Evolutionary conservation across 169 alveolate genomes (phyloP).

Genomic region (Babesia sp.): DNA sequence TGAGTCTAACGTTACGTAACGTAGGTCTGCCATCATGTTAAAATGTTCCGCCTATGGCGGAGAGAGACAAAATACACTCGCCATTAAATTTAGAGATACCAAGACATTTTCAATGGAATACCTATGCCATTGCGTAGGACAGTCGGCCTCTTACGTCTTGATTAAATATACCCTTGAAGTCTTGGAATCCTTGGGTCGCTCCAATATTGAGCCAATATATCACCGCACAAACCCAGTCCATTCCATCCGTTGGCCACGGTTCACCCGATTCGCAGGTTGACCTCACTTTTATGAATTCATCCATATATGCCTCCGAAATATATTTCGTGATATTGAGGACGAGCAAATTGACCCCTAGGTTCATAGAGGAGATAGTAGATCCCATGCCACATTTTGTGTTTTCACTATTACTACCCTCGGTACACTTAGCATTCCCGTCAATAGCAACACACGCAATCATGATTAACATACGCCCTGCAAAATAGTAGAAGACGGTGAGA

Average conservation of each 20-base stretch:
- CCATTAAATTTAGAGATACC: too few species aligned
- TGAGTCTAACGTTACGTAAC: too few species aligned
- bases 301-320: conserved; percentile 26
- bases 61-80: too few species aligned
- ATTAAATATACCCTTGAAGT: neutral
- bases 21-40: too few species aligned
- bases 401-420: neutral
- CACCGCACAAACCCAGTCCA: neutral
- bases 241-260: conserved; percentile 39
- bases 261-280: neutral
- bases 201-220: conserved; percentile 12
- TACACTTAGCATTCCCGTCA: conserved; percentile 10
- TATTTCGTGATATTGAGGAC: conserved; percentile 12
- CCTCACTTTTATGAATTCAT: neutral
- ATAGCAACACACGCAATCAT: neutral
- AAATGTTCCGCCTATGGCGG: too few species aligned
- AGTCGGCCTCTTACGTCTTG: neutral
- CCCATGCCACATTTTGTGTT: neutral
- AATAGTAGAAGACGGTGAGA: conserved; percentile 14
- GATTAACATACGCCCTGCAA: neutral
- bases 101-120: too few species aligned
- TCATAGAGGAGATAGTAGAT: neutral
- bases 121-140: neutral
- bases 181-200: neutral
- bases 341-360: conserved; percentile 18